Evolutionary conservation across 139 green algal genomes (phyloP), one percentile per base, ranked within the genome.

Genomic region (Chlorella sp.): DNA sequence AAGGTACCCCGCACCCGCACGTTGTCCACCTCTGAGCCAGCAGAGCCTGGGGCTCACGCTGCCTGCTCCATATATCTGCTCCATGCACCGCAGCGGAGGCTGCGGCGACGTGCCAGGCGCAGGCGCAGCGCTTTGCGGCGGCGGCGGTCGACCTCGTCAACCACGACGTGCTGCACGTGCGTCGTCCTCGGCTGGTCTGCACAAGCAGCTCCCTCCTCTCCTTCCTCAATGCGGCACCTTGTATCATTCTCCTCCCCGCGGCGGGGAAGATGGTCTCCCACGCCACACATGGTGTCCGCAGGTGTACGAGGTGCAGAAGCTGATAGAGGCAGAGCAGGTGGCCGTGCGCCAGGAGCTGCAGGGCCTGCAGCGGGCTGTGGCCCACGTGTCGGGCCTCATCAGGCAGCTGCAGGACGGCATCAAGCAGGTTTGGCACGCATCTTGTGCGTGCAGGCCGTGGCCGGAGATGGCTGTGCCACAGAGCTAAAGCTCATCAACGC

Each of bases 271-370:
- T 55, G 6, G 42, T 24, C n/a, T n/a, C n/a, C n/a, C n/a, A n/a
- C n/a, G n/a, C n/a, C n/a, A n/a, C n/a, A n/a, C n/a, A 55, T 31
- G 27, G 2, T 62, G 51, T 35, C 2, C n/a, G 3, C 61, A 67
- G 61, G 29, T 30, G 34, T 67, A 67, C n/a, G 27, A 67, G 61
- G 29, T 34, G 3, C 23, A 67, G n/a, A 67, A 67, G 61, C 61
- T 67, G 61, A 67, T 67, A 20, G 61, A 67, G 61, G n/a, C 33
- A 27, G 61, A 67, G 61, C 61, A 67, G 55, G 6, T 22, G 33
- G 23, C 61, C 17, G 20, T 67, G 23, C 3, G 23, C 29, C 23
- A 67, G n/a, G n/a, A 67, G 34, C 23, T 31, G 24, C 14, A n/a
- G 20, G 55, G 20, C 20, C 24, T 31, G 4, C 55, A 30, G 20